phyloP scores from a whole-genome alignment of 305 asterid species.

The Fraxinus velutina region DNA sequence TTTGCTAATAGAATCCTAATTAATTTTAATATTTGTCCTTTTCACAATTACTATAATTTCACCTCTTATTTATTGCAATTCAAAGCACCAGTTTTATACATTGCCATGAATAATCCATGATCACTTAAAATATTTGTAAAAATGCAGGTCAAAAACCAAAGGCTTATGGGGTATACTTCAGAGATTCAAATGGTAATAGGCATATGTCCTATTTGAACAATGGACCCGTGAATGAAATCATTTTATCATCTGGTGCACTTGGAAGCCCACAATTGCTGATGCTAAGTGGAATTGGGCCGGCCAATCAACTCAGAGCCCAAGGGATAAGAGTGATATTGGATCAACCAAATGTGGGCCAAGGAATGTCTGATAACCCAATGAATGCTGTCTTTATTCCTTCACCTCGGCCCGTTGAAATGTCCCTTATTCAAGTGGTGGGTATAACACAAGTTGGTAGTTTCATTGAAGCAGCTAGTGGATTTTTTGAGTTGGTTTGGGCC shows the following conservation, averaged over 20 bases:
- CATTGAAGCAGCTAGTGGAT: conserved; percentile 55
- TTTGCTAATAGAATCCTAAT: neutral
- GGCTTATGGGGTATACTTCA: conserved; percentile 51
- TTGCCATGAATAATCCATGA: neutral
- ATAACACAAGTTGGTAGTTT: conserved; percentile 49
- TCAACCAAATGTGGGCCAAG: conserved; percentile 44
- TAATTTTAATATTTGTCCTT: too few species aligned
- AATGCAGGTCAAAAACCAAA: conserved; percentile 37
- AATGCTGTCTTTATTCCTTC: conserved; percentile 52
- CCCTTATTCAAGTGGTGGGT: conserved; percentile 61
- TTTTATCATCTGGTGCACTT: conserved; percentile 66
- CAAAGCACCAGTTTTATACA: neutral
- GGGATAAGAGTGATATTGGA: conserved; percentile 30
- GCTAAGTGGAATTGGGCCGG: conserved; percentile 79
- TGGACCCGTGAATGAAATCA: conserved; percentile 47
- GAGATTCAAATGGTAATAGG: conserved; percentile 34
- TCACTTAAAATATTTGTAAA: neutral
- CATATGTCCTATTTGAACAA: conserved; percentile 50
- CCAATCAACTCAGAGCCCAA: conserved; percentile 27
- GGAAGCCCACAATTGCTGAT: conserved; percentile 80
- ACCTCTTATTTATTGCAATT: neutral
- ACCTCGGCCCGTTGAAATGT: conserved; percentile 43
- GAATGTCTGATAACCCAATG: conserved; percentile 72
- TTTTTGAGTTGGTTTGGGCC: conserved; percentile 30
- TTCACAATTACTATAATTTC: neutral